Evolutionary conservation across 176 grass and related monocot species (phyloP).

Genomic region (Eragrostis curvula): DNA sequence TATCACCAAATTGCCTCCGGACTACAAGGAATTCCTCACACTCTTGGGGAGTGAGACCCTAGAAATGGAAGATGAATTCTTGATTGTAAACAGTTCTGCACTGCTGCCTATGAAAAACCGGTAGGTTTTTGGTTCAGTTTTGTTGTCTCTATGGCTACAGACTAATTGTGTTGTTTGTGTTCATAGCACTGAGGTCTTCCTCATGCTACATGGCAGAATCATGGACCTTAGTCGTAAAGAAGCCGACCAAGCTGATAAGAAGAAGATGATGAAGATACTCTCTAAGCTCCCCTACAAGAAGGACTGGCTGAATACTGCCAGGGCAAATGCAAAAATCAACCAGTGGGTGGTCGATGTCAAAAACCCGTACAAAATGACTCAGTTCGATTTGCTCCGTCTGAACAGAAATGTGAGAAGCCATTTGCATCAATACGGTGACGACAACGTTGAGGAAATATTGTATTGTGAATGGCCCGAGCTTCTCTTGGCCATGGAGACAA

Average conservation of each 20-base stretch:
- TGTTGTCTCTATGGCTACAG: background rate
- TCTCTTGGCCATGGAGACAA: no score
- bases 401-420: no score
- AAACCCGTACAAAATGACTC: background rate
- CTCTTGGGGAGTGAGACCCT: no score
- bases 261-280: background rate
- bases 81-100: no score
- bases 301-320: background rate
- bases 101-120: no score
- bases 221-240: background rate
- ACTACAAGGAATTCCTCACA: background rate
- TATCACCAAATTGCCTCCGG: no score
- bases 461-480: no score
- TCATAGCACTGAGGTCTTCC: background rate
- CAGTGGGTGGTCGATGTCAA: background rate
- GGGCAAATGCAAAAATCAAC: no score
- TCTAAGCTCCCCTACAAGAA: background rate
- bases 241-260: background rate
- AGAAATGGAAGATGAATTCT: no score
- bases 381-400: background rate
- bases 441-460: no score
- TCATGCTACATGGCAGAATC: background rate
- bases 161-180: background rate
- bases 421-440: no score
- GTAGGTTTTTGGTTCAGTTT: background rate